Conservation (phyloP, 1,139 yeast species). For the Protomyces inundatus region DNA sequence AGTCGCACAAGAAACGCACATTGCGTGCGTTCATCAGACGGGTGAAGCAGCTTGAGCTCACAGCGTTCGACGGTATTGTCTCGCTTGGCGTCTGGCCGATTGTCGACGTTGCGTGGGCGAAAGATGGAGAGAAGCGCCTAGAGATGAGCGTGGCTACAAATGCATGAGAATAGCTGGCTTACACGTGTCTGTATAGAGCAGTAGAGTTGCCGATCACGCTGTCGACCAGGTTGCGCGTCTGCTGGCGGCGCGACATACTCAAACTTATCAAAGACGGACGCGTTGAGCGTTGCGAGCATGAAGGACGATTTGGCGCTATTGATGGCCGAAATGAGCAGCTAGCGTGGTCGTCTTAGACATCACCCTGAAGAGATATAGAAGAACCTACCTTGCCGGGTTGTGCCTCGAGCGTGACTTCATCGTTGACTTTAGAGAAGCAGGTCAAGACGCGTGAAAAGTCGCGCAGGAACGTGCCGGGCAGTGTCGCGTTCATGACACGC, state of each 20-base stretch:
- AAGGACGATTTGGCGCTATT: slow-evolving; percentile 32
- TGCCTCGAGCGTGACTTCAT: slow-evolving; percentile 30
- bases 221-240: neutral
- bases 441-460: slow-evolving; percentile 27
- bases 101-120: slow-evolving; percentile 24
- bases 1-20: slow-evolving; percentile 29
- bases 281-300: slow-evolving; percentile 27
- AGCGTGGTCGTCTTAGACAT: neutral
- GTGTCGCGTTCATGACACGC: slow-evolving; percentile 13
- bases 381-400: slow-evolving; percentile 25
- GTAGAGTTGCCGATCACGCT: neutral
- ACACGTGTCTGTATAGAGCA: slow-evolving; percentile 16
- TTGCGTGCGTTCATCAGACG: slow-evolving; percentile 19
- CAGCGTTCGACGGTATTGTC: slow-evolving; percentile 31
- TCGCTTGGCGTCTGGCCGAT: slow-evolving; percentile 28
- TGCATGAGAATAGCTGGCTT: neutral
- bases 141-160: neutral
- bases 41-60: slow-evolving; percentile 29
- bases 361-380: neutral
- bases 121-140: slow-evolving; percentile 32
- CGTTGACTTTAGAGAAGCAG: slow-evolving; percentile 27
- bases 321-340: slow-evolving; percentile 29
- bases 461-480: slow-evolving; percentile 14
- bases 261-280: slow-evolving; percentile 22
- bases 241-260: slow-evolving; percentile 12